phyloP scores from a whole-genome alignment of 345 rosid genomes.

The Pistacia integerrima region DNA sequence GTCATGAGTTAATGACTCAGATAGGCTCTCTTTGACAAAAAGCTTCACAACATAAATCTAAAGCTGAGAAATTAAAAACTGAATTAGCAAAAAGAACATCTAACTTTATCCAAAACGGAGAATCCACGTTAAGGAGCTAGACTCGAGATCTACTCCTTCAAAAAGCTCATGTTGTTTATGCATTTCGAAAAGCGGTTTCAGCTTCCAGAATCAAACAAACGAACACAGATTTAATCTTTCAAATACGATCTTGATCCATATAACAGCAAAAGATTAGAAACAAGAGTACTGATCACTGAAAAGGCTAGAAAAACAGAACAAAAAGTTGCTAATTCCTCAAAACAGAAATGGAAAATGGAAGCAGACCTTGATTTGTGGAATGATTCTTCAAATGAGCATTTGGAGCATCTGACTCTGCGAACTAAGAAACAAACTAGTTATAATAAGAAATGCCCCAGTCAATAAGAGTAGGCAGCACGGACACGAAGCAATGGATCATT shows the following conservation, averaged over 20 bases:
- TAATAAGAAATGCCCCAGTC: not conserved
- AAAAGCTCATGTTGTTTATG: not conserved
- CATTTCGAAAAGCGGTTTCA: not conserved
- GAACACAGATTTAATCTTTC: too few relatives aligned
- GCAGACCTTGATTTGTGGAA: not conserved
- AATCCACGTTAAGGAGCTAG: not conserved
- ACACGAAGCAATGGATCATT: not conserved
- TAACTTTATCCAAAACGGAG: not conserved
- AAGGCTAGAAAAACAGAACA: not conserved
- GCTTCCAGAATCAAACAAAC: not conserved
- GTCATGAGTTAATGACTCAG: not conserved
- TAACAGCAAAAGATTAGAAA: too few relatives aligned
- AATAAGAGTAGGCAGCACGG: not conserved
- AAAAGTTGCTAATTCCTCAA: not conserved
- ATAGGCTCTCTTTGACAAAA: not conserved
- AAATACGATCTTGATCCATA: too few relatives aligned
- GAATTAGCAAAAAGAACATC: not conserved
- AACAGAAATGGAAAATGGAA: not conserved
- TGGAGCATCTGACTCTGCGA: too few relatives aligned
- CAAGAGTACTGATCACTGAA: not conserved
- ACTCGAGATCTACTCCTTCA: slow-evolving; percentile 6
- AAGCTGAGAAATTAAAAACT: not conserved
- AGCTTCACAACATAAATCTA: not conserved
- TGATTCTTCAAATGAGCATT: not conserved
- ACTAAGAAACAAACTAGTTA: too few relatives aligned